phyloP scores from a whole-genome alignment of 202 grass and related monocot species.

The Miscanthus sacchariflorus region DNA sequence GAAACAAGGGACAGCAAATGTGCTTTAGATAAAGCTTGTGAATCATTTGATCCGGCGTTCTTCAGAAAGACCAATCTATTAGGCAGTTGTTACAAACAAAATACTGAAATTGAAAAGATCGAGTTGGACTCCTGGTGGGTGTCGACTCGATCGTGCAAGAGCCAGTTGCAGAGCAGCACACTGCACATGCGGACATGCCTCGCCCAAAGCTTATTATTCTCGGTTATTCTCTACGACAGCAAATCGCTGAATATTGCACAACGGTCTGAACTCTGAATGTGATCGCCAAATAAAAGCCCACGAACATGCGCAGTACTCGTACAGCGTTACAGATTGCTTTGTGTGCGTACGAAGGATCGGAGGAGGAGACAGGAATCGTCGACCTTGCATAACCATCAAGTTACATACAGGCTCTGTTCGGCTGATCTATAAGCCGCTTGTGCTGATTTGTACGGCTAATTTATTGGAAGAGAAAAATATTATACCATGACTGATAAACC shows the following conservation, averaged over 20 bases:
- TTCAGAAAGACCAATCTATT: not conserved
- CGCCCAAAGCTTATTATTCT: too few relatives aligned
- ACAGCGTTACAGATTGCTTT: too few relatives aligned
- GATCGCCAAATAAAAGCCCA: not conserved
- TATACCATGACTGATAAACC: too few relatives aligned
- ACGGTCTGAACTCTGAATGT: not conserved
- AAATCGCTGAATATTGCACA: not conserved
- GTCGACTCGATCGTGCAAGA: not conserved
- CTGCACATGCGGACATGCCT: not conserved
- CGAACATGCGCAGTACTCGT: too few relatives aligned
- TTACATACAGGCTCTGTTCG: too few relatives aligned
- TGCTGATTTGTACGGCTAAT: too few relatives aligned
- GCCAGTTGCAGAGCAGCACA: too few relatives aligned
- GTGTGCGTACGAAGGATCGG: not conserved
- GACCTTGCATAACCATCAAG: not conserved
- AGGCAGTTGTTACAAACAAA: not conserved
- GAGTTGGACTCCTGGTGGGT: not conserved
- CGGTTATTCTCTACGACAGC: too few relatives aligned
- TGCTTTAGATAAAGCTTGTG: not conserved
- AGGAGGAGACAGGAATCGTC: not conserved
- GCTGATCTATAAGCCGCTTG: too few relatives aligned
- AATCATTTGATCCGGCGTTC: not conserved
- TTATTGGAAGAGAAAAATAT: too few relatives aligned
- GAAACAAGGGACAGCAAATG: not conserved
- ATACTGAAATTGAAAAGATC: not conserved